Evolutionary conservation across 2,329 filamentous ascomycete genomes (phyloP), one percentile per base, ranked within the genome.

Genomic region (Exophiala sp.): DNA sequence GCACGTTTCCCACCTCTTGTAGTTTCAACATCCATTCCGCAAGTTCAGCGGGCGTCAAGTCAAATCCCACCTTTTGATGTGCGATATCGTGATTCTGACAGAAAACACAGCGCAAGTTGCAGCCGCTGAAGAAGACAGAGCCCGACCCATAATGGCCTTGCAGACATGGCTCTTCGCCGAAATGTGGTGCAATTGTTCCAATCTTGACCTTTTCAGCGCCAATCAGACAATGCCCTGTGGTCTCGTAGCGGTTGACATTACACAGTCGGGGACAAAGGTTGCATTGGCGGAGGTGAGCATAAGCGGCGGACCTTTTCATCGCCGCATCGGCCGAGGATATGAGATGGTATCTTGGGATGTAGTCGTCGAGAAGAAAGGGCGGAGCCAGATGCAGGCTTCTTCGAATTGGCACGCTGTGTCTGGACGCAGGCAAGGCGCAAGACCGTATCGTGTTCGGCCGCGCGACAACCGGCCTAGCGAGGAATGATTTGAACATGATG

Each of bases 81-180:
- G 88, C 80, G 46, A 95, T 95, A 64, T 92, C 88, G 67, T 89
- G 81, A 68, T 94, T 94, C 69, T 92, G 88, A 68, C 87, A 91
- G 61, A 81, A 76, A 2, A 87, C 83, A 67, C 89, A 94, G 34
- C 87, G 77, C 58, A 90, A 68, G 65, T 88, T 89, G 66, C 86
- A 88, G 24, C 88, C 88, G 6, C 81, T 85, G 75, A 94, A 91
- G 72, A 92, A 92, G 36, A 95, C 88, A 6, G 85, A 82, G 10
- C 89, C 89, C 55, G 84, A 89, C 10, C 89, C 89, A 68, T 89
- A 82, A 65, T 89, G 87, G 3, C 89, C 88, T 69, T 94, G 88
- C 14, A 95, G 83, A 67, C 88, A 94, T 0, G 89, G 87, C 68
- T 95, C 83, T 76, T 92, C 88, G 40, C 88, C 89, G 68, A 91